Base-by-base conservation (phyloP, 257 asterid genomes). In the Penstemon eatonii region DNA sequence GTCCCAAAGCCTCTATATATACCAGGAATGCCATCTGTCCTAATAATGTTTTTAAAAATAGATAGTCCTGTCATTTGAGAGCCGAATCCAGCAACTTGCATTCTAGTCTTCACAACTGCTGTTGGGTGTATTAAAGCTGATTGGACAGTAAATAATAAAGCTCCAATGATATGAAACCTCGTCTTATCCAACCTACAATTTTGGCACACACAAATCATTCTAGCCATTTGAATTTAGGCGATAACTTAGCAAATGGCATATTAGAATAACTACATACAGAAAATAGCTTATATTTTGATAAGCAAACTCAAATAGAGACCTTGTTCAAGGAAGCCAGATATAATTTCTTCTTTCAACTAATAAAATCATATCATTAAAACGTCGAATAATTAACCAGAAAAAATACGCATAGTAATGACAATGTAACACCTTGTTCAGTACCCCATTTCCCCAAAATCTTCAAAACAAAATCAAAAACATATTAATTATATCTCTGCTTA, bases 41-140 rank as follows among this genome's bases (percentile, higher is more conserved):
- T 73, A 36, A 90, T 79, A 56, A 88, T 85, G 66, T 71, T 83
- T 38, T 78, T 85, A 73, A 90, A 92, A 13, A 90, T 83, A 64
- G 92, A 87, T 8, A 83, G 59, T 46, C 96, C 98, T 13, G 59
- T 78, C 79, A 76, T 63, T 13, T 75, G 90, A 75, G 86, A 74
- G 71, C 88, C 88, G 38, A 86, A 80, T 65, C 82, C 85, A 72
- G 85, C 90, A 43, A 93, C 98, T 84, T 93, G 98, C 97, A 90
- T 86, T 63, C 96, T 79, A 6, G 98, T 93, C 92, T 93, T 93
- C 73, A 90, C 87, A 3, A 93, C 90, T 45, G 95, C 86, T 10
- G 97, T 93, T 36, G 98, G 97, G 75, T 90, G 98, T 75, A 90
- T 84, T 69, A 93, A 73, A 38, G 96, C 95, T 1, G 95, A 86